phyloP scores from a whole-genome alignment of 768 basidiomycete species.

The Collybia sordida region DNA sequence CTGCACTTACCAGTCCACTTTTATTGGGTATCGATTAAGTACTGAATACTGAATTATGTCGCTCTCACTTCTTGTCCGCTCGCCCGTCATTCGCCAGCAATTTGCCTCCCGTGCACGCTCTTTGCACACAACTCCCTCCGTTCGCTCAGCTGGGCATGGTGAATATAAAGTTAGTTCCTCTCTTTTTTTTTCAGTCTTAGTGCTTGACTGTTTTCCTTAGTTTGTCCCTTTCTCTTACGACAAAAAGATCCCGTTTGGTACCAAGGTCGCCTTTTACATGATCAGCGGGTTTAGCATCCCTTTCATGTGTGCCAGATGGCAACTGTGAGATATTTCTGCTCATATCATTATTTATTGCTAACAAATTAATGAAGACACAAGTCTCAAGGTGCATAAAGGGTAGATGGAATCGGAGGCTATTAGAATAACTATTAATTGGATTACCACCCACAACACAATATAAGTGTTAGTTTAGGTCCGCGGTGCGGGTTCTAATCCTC shows the following conservation, averaged over 20 bases:
- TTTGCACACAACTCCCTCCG: conserved; percentile 40
- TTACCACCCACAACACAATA: not conserved
- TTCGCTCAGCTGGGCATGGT: conserved; percentile 45
- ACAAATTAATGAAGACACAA: conserved; percentile 39
- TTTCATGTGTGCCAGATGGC: conserved; percentile 58
- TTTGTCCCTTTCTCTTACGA: conserved; percentile 53
- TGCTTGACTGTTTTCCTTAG: conserved; percentile 7
- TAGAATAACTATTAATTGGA: not conserved
- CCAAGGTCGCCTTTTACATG: conserved; percentile 50
- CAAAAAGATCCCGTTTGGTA: conserved; percentile 47
- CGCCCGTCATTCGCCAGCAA: conserved; percentile 38
- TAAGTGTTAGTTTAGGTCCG: not conserved
- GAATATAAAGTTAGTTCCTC: conserved; percentile 53
- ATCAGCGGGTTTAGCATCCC: conserved; percentile 63
- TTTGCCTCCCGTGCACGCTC: conserved; percentile 28
- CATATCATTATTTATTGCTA: not conserved
- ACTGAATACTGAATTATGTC: conserved; percentile 29
- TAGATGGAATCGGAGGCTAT: not conserved
- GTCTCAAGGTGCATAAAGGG: conserved; percentile 23
- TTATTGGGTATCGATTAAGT: no score
- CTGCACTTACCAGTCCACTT: no score
- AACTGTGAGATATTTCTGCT: conserved; percentile 52
- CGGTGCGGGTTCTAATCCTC: conserved; percentile 3
- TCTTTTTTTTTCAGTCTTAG: conserved; percentile 4
- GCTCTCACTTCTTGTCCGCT: conserved; percentile 41